Conservation (phyloP, 768 basidiomycete genomes). For the Collybia nuda region DNA sequence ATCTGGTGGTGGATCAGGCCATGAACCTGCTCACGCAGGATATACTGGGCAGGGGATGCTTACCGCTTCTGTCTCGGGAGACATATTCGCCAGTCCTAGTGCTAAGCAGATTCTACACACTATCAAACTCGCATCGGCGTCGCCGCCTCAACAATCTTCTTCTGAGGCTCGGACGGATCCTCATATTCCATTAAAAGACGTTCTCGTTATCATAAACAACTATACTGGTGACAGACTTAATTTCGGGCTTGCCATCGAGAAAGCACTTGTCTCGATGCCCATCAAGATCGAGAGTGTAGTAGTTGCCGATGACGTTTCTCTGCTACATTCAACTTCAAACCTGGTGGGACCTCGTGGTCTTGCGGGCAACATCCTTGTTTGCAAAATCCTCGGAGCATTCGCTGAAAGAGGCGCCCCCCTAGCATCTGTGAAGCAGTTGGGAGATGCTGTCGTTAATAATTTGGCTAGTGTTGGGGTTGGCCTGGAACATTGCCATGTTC, state of each 20-base stretch:
- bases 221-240: slow-evolving; percentile 59
- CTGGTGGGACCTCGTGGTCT: slow-evolving; percentile 51
- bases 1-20: slow-evolving; percentile 54
- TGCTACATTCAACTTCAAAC: slow-evolving; percentile 23
- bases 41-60: slow-evolving; percentile 62
- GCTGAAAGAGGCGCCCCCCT: slow-evolving; percentile 39
- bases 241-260: slow-evolving; percentile 57
- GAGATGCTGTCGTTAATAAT: slow-evolving; percentile 30
- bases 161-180: background rate
- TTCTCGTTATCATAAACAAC: slow-evolving; percentile 44
- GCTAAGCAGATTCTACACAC: slow-evolving; percentile 55
- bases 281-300: slow-evolving; percentile 44
- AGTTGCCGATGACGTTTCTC: slow-evolving; percentile 57
- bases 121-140: slow-evolving; percentile 44
- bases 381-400: slow-evolving; percentile 55
- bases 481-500: slow-evolving; percentile 58
- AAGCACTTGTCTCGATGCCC: slow-evolving; percentile 34
- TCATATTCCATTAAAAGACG: slow-evolving; percentile 17
- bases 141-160: slow-evolving; percentile 8
- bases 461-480: slow-evolving; percentile 38
- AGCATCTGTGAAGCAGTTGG: slow-evolving; percentile 28
- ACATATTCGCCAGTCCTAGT: slow-evolving; percentile 62
- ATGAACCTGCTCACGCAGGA: slow-evolving; percentile 59
- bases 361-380: slow-evolving; percentile 48
- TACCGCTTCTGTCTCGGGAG: slow-evolving; percentile 55